Evolutionary conservation across 202 grass and related monocot genomes (phyloP).

Genomic region (Musa balbisiana): DNA sequence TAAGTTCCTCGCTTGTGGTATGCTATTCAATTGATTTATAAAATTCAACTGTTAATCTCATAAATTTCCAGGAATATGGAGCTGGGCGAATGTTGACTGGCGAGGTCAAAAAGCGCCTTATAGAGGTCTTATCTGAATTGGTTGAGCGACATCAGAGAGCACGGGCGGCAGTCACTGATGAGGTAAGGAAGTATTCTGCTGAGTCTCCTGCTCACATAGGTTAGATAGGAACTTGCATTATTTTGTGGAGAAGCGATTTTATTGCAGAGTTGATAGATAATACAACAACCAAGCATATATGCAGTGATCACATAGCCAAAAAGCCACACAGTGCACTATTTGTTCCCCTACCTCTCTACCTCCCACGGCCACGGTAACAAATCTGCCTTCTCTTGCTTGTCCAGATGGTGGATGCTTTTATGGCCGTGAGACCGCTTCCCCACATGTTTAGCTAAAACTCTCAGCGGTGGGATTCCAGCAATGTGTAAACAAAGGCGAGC

Average conservation of each 20-base stretch:
- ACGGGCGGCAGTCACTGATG: constrained; percentile 58
- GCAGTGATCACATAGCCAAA: too few species aligned
- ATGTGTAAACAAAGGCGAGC: too few species aligned
- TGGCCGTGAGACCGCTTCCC: constrained; percentile 66
- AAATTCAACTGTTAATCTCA: not conserved
- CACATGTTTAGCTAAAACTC: constrained; percentile 53
- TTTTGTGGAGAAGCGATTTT: too few species aligned
- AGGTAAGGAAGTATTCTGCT: constrained; percentile 31
- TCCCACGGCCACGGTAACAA: too few species aligned
- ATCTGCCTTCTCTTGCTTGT: too few species aligned
- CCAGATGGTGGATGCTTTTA: constrained; percentile 77
- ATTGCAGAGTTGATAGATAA: too few species aligned
- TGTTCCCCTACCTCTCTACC: too few species aligned
- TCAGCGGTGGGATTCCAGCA: not conserved
- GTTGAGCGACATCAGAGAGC: constrained; percentile 73
- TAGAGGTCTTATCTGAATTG: constrained; percentile 47
- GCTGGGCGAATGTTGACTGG: constrained; percentile 75
- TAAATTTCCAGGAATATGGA: constrained; percentile 55
- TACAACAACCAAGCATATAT: too few species aligned
- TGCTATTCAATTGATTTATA: not conserved
- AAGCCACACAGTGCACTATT: too few species aligned
- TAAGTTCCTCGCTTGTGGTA: too few species aligned
- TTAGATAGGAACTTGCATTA: too few species aligned
- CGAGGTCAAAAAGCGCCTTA: constrained; percentile 66
- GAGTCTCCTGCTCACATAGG: too few species aligned